Evolutionary conservation across 2,329 filamentous ascomycete genomes (phyloP).

Genomic region (Ascocoryne sarcoides): DNA sequence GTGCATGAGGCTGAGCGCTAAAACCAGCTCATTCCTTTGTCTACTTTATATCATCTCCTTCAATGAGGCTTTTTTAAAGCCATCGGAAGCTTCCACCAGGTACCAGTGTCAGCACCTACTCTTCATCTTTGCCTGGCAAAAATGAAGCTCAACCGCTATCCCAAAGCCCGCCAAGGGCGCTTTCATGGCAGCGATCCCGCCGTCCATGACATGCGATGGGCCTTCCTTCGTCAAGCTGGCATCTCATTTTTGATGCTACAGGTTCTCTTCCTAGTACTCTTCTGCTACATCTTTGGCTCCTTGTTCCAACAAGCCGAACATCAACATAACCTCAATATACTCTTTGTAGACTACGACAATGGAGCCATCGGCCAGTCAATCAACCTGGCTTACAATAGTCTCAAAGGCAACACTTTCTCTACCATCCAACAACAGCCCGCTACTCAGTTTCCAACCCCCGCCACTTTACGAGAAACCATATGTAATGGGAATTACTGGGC

Average conservation of each 20-base stretch:
- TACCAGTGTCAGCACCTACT: not conserved
- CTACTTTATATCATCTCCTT: too few relatives aligned
- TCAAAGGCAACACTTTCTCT: constrained; percentile 28
- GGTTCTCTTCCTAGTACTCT: constrained; percentile 18
- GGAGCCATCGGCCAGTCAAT: constrained; percentile 32
- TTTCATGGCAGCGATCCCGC: constrained; percentile 7
- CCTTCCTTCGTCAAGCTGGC: constrained; percentile 14
- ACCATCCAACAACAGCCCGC: constrained; percentile 25
- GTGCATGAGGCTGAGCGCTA: not conserved
- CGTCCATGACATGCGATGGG: constrained; percentile 1
- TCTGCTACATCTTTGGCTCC: constrained; percentile 30
- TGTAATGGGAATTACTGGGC: constrained; percentile 33
- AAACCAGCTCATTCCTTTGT: too few relatives aligned
- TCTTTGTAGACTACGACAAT: constrained; percentile 57
- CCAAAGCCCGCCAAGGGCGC: constrained; percentile 12
- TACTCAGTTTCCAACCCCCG: constrained; percentile 22
- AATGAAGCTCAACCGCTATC: constrained; percentile 3
- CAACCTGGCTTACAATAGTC: constrained; percentile 26
- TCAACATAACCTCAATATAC: constrained; percentile 40
- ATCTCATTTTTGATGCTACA: constrained; percentile 16
- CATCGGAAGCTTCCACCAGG: not conserved
- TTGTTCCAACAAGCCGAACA: constrained; percentile 22
- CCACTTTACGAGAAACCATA: constrained; percentile 27
- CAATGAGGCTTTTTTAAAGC: not conserved
- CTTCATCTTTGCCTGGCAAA: not conserved